These are phyloP conservation scores for Artomyces pyxidatus DNA, from an alignment of 768 basidiomycete species.

Conservation along the genomic window DNA sequence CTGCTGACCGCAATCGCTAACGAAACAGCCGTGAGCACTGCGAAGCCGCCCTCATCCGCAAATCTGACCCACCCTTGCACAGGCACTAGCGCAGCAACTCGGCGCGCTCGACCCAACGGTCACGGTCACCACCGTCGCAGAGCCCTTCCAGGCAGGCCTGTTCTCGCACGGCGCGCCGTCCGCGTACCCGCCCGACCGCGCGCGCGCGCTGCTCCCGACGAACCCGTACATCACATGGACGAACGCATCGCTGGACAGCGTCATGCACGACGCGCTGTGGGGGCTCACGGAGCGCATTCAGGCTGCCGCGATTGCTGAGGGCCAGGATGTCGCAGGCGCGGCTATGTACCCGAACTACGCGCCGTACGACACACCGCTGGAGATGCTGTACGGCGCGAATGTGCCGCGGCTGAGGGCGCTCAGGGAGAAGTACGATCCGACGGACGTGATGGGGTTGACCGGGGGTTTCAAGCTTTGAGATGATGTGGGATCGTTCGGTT, in stretches of 20 bases:
- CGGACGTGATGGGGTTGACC: slow-evolving; percentile 54
- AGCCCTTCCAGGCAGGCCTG: slow-evolving; percentile 4
- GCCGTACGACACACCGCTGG: slow-evolving; percentile 39
- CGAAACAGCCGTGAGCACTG: slow-evolving; percentile 29
- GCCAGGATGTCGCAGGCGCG: too few species aligned
- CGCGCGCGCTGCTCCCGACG: slow-evolving; percentile 1
- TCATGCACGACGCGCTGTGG: slow-evolving; percentile 35
- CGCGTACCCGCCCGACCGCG: slow-evolving; percentile 14
- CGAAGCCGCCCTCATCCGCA: too few species aligned
- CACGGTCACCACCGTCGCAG: slow-evolving; percentile 30
- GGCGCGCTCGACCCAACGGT: slow-evolving; percentile 30
- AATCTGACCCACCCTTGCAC: neutral
- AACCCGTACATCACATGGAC: slow-evolving; percentile 34
- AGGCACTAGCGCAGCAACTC: slow-evolving; percentile 22
- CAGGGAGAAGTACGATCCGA: slow-evolving; percentile 43
- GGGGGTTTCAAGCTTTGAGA: slow-evolving; percentile 49
- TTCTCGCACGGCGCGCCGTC: slow-evolving; percentile 11
- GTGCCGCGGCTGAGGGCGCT: slow-evolving; percentile 32
- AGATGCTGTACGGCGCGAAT: slow-evolving; percentile 43
- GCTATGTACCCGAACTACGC: slow-evolving; percentile 58
- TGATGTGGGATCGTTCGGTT: too few species aligned
- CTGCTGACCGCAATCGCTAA: slow-evolving; percentile 38
- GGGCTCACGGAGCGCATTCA: slow-evolving; percentile 32
- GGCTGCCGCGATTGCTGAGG: too few species aligned
- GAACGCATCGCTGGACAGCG: slow-evolving; percentile 28